These are phyloP conservation scores for Phytophthora fragariaefolia DNA, from an alignment of 352 stramenopile species.

Conservation along the genomic window DNA sequence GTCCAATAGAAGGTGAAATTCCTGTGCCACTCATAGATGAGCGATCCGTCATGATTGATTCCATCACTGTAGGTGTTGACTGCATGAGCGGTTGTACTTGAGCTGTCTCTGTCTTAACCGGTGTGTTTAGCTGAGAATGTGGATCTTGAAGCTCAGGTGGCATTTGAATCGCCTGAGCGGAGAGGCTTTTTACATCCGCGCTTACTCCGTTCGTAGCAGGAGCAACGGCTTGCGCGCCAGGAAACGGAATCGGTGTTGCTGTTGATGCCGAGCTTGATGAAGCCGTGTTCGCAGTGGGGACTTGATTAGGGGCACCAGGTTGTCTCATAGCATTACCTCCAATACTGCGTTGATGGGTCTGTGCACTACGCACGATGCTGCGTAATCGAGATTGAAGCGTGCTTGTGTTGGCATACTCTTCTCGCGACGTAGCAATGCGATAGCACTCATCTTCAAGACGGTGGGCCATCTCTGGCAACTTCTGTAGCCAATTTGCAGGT, in stretches of 20 bases:
- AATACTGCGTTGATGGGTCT: constrained; percentile 67
- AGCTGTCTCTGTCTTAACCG: constrained; percentile 40
- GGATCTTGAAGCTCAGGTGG: constrained; percentile 70
- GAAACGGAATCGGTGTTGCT: constrained; percentile 64
- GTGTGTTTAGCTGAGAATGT: constrained; percentile 37
- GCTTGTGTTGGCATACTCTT: constrained; percentile 95
- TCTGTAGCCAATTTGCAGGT: constrained; percentile 96
- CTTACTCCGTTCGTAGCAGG: constrained; percentile 16
- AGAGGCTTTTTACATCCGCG: constrained; percentile 28
- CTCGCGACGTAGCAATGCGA: constrained; percentile 81
- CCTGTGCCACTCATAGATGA: constrained; percentile 43
- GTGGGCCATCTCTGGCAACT: constrained; percentile 98
- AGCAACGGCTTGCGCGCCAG: constrained; percentile 53
- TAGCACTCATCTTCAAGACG: constrained; percentile 98
- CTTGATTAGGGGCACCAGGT: constrained; percentile 31
- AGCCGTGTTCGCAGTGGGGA: constrained; percentile 27
- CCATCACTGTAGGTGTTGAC: constrained; percentile 37
- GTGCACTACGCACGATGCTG: constrained; percentile 90
- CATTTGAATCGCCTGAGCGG: constrained; percentile 80
- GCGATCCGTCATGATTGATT: constrained; percentile 56
- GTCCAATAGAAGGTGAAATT: constrained; percentile 40
- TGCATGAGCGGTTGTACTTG: constrained; percentile 39
- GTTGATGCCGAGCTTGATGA: constrained; percentile 23
- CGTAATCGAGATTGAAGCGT: constrained; percentile 97
- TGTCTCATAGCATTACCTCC: constrained; percentile 39